phyloP scores from a whole-genome alignment of 768 basidiomycete genomes.

The Russula dissimulans region DNA sequence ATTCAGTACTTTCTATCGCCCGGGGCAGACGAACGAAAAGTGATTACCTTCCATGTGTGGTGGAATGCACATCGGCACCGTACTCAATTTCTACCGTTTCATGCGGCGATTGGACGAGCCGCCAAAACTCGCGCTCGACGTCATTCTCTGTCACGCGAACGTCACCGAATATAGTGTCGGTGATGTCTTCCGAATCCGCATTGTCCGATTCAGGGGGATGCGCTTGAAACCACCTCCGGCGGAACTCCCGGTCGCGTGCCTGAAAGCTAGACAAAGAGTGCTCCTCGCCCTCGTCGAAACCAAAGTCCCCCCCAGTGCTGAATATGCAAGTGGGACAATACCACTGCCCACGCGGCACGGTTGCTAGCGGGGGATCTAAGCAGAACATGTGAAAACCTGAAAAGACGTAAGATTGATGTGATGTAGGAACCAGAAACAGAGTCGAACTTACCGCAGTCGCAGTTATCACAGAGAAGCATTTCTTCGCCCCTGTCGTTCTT shows the following conservation, averaged over 20 bases:
- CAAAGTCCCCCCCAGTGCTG: constrained; percentile 90
- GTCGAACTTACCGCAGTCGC: constrained; percentile 55
- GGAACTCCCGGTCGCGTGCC: constrained; percentile 82
- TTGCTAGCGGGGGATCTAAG: constrained; percentile 78
- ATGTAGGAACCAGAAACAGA: background rate
- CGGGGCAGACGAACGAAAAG: constrained; percentile 16
- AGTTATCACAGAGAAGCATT: constrained; percentile 88
- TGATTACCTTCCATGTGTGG: constrained; percentile 86
- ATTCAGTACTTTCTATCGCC: background rate
- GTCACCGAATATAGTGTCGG: constrained; percentile 47
- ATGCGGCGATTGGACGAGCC: constrained; percentile 76
- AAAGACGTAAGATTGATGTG: background rate
- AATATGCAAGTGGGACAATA: constrained; percentile 89
- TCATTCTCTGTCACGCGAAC: constrained; percentile 78
- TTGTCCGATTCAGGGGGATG: constrained; percentile 41
- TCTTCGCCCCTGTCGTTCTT: constrained; percentile 81
- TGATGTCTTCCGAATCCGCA: constrained; percentile 30
- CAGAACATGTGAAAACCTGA: constrained; percentile 96
- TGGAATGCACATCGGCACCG: constrained; percentile 98
- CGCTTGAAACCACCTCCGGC: constrained; percentile 76
- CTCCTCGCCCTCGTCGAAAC: constrained; percentile 97
- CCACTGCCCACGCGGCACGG: constrained; percentile 92
- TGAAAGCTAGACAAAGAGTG: constrained; percentile 89
- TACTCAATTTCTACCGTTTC: constrained; percentile 98
- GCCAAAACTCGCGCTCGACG: constrained; percentile 94